phyloP scores from a whole-genome alignment of 371 early-diverging fungal genomes.

The Catenaria anguillulae region DNA sequence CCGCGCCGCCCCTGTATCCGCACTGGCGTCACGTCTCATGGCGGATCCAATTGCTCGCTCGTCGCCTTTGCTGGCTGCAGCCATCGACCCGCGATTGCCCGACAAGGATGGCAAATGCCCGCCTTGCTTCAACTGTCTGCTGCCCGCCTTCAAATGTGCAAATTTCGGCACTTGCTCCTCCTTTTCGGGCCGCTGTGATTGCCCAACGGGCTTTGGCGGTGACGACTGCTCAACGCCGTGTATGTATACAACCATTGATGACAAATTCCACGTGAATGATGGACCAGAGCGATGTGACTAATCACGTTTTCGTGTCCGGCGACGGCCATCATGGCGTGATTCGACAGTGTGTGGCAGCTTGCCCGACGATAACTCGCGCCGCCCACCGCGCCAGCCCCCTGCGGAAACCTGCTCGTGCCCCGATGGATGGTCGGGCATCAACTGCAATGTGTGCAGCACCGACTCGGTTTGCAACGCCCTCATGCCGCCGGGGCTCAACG shows the following conservation, averaged over 20 bases:
- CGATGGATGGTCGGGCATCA: constrained; percentile 80
- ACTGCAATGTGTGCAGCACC: constrained; percentile 71
- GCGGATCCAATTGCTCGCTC: too few relatives aligned
- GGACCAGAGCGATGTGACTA: too few relatives aligned
- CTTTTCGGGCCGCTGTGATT: constrained; percentile 62
- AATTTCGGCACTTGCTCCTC: constrained; percentile 65
- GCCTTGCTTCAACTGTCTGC: constrained; percentile 68
- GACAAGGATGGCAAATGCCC: constrained; percentile 40
- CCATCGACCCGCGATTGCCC: background rate
- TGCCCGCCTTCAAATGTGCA: constrained; percentile 54
- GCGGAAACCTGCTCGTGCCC: constrained; percentile 48
- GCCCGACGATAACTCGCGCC: constrained; percentile 38
- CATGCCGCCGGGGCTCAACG: constrained; percentile 56
- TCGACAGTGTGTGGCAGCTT: constrained; percentile 45
- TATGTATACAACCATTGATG: constrained; percentile 16
- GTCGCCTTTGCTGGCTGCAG: too few relatives aligned
- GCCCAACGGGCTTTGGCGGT: constrained; percentile 80
- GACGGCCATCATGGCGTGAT: too few relatives aligned
- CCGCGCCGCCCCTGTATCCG: too few relatives aligned
- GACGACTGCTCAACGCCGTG: constrained; percentile 64
- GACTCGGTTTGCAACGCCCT: constrained; percentile 59
- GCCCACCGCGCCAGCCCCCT: constrained; percentile 37
- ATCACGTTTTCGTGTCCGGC: too few relatives aligned
- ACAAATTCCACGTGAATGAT: too few relatives aligned
- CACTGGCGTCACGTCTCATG: too few relatives aligned